Conservation (phyloP, 1,284 basidiomycete species). For the Caloboletus inedulis region DNA sequence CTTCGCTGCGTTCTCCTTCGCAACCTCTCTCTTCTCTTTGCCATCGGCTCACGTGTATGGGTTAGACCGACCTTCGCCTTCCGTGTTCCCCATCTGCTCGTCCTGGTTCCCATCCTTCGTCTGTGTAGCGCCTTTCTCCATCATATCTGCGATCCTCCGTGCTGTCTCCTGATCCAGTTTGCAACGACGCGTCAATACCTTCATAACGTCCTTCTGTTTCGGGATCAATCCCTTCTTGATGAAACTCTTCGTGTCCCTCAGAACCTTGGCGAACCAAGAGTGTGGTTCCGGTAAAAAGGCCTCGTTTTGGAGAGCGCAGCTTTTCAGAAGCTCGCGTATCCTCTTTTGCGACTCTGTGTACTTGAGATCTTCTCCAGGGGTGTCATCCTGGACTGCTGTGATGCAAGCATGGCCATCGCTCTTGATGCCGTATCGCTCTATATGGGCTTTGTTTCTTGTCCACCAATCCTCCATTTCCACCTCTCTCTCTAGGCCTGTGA, state of each 20-base stretch:
- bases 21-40: background rate
- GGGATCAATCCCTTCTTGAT: conserved; percentile 13
- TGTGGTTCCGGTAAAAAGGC: conserved; percentile 17
- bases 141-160: conserved; percentile 23
- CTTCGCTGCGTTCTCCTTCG: background rate
- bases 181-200: conserved; percentile 26
- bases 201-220: conserved; percentile 22
- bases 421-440: conserved; percentile 32
- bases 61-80: background rate
- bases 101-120: background rate
- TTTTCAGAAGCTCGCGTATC: conserved; percentile 23
- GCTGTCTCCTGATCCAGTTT: conserved; percentile 30
- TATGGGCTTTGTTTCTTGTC: conserved; percentile 31
- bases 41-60: background rate
- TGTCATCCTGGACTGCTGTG: conserved; percentile 34
- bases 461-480: conserved; percentile 40
- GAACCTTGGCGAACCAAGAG: conserved; percentile 21
- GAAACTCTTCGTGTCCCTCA: conserved; percentile 17
- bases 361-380: conserved; percentile 24
- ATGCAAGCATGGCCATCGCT: conserved; percentile 39
- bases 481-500: conserved; percentile 41
- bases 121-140: conserved; percentile 18
- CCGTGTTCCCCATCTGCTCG: background rate
- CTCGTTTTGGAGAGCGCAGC: conserved; percentile 13
- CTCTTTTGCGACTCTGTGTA: conserved; percentile 21